Evolutionary conservation across 352 stramenopile genomes (phyloP).

Genomic region (Globisporangium takayamanum): DNA sequence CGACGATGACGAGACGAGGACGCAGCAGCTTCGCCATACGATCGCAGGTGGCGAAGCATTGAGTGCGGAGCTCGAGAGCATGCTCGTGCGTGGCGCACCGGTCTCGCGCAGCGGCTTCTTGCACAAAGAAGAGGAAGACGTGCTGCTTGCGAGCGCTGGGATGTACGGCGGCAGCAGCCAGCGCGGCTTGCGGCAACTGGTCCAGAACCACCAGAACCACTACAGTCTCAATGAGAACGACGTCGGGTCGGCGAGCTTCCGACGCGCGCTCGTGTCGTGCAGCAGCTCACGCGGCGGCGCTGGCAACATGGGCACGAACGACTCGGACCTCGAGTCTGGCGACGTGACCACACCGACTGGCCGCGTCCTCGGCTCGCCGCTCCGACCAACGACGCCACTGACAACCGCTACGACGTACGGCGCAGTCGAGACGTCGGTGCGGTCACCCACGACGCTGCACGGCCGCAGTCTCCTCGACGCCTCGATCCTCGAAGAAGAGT

Average conservation of each 20-base stretch:
- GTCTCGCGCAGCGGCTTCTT: conserved; percentile 47
- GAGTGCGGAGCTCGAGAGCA: conserved; percentile 35
- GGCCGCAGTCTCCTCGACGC: conserved; percentile 47
- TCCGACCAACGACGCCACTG: too few species aligned
- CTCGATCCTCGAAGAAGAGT: conserved; percentile 68
- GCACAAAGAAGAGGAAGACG: conserved; percentile 69
- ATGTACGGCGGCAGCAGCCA: conserved; percentile 69
- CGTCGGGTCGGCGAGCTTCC: conserved; percentile 23
- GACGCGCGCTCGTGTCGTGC: conserved; percentile 15
- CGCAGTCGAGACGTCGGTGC: conserved; percentile 40
- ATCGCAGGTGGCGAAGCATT: conserved; percentile 23
- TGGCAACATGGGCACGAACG: not conserved
- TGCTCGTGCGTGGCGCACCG: conserved; percentile 31
- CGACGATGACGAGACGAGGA: conserved; percentile 7
- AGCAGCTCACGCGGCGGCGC: conserved; percentile 20
- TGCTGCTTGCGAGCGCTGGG: conserved; percentile 56
- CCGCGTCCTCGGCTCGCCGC: too few species aligned
- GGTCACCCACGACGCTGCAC: conserved; percentile 24
- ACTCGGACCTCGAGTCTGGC: conserved; percentile 16
- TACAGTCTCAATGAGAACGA: conserved; percentile 50
- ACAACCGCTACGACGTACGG: conserved; percentile 35
- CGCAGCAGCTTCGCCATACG: conserved; percentile 22
- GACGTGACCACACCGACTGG: not conserved
- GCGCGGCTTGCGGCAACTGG: conserved; percentile 59
- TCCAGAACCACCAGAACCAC: conserved; percentile 72